These are phyloP conservation scores for Paxillus ammoniavirescens DNA, from an alignment of 768 basidiomycete genomes.

Conservation along the genomic window DNA sequence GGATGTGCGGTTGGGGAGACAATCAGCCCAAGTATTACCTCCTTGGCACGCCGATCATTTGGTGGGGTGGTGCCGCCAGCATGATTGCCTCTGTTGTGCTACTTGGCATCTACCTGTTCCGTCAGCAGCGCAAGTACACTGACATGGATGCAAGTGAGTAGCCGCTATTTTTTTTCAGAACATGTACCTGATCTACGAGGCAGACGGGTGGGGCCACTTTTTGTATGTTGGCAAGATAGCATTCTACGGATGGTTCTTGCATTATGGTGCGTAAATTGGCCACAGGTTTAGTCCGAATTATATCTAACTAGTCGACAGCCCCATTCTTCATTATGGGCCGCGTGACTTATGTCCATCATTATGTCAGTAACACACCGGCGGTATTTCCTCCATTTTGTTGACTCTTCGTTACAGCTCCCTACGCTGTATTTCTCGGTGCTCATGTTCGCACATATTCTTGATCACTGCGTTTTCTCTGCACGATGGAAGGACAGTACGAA, in stretches of 20 bases:
- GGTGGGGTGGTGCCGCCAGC: constrained; percentile 80
- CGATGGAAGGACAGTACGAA: constrained; percentile 65
- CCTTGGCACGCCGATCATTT: constrained; percentile 87
- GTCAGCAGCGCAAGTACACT: constrained; percentile 83
- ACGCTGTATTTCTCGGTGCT: constrained; percentile 96
- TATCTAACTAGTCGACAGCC: constrained; percentile 43
- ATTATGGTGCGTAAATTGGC: constrained; percentile 67
- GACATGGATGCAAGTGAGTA: constrained; percentile 86
- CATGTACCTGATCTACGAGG: constrained; percentile 1
- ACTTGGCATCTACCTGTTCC: constrained; percentile 69
- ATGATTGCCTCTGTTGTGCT: constrained; percentile 53
- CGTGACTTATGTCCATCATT: constrained; percentile 95
- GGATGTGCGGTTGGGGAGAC: constrained; percentile 98
- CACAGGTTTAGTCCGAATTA: neutral
- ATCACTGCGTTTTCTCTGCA: constrained; percentile 90
- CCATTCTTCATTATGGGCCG: constrained; percentile 99
- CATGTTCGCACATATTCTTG: constrained; percentile 86
- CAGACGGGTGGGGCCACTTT: constrained; percentile 94
- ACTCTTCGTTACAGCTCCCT: constrained; percentile 58
- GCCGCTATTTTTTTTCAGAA: neutral
- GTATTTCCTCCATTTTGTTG: neutral
- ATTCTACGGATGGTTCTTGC: constrained; percentile 88
- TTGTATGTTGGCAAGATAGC: constrained; percentile 90
- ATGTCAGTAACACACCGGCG: constrained; percentile 50
- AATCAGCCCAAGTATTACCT: constrained; percentile 89